Base-by-base conservation (phyloP, 768 basidiomycete genomes). In the Exsudoporus frostii region DNA sequence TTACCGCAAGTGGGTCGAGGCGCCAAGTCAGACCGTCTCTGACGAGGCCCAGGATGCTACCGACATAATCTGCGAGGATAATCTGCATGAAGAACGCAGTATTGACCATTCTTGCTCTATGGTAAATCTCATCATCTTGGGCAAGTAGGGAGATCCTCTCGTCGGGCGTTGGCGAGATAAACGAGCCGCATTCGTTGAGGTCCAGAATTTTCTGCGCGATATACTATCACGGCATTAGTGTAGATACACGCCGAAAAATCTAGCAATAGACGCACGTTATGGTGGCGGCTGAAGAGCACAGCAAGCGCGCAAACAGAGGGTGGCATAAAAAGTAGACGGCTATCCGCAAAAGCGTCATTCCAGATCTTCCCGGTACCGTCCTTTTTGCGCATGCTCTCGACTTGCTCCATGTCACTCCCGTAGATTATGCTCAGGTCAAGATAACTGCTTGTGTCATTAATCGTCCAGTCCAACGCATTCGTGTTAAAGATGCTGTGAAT, bases 61-160 rank as follows among this genome's bases (percentile, higher is more conserved):
- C 87, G 17, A 91, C 84, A 55, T 91, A 91, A 65, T 90, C 88
- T 71, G 62, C 57, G 39, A 90, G 72, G 60, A 89, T 84, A 33
- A 85, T 79, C 55, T 84, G 79, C 78, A 86, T 80, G 59, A 88
- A 86, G 60, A 76, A 85, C 4, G 79, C 85, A 48, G 83, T 84
- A 65, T 91, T 91, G 41, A 90, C 82, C 42, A 90, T 73, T 44
- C 89, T 79, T 10, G 86, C 76, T 27, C 85, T 80, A 53, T 87
- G 77, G 72, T 88, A 91, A 42, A 91, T 82, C 60, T 90, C 89
- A 45, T 88, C 83, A 50, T 91, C 90, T 63, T 91, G 89, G 0
- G 59, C 68, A 14, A 62, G 60, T 6, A 70, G 63, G 6, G 68
- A 58, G 29, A 51, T 7, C 55, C 57, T 30, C 42, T 63, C 55